Percentiles rank a stretch among this genome's conserved stretches.
These are phyloP conservation scores for Oryza australiensis DNA, from an alignment of 176 grass and related monocot genomes.

Conservation along the genomic window DNA sequence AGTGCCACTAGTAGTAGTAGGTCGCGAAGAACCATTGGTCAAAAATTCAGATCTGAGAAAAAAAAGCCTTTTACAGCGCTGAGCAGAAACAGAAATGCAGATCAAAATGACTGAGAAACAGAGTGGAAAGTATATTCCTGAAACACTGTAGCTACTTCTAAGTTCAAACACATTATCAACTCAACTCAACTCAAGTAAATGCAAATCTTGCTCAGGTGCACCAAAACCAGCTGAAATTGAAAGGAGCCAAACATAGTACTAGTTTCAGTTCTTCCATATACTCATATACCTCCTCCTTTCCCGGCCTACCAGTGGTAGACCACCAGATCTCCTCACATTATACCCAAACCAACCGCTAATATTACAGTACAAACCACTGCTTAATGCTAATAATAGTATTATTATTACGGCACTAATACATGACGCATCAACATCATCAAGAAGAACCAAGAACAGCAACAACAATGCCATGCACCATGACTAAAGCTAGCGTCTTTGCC, in stretches of 20 bases:
- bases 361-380: not conserved
- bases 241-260: not conserved
- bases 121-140: not conserved
- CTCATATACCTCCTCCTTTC: constrained; percentile 6
- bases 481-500: not conserved
- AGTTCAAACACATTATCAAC: not conserved
- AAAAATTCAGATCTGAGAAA: constrained; percentile 27
- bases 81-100: not conserved
- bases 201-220: not conserved
- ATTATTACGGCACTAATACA: not conserved
- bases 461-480: not conserved
- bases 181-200: too few species aligned
- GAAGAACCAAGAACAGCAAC: constrained; percentile 4
- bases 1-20: not conserved
- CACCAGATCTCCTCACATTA: constrained; percentile 3
- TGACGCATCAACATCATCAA: not conserved
- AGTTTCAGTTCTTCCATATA: not conserved
- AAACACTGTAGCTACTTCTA: not conserved
- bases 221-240: not conserved
- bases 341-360: not conserved
- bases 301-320: constrained; percentile 39
- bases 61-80: not conserved
- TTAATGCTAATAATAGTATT: not conserved
- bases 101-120: not conserved
- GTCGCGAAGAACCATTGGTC: not conserved